Evolutionary conservation across 257 asterid genomes (phyloP), one percentile per base, ranked within the genome.

Genomic region (Nicotiana knightiana): DNA sequence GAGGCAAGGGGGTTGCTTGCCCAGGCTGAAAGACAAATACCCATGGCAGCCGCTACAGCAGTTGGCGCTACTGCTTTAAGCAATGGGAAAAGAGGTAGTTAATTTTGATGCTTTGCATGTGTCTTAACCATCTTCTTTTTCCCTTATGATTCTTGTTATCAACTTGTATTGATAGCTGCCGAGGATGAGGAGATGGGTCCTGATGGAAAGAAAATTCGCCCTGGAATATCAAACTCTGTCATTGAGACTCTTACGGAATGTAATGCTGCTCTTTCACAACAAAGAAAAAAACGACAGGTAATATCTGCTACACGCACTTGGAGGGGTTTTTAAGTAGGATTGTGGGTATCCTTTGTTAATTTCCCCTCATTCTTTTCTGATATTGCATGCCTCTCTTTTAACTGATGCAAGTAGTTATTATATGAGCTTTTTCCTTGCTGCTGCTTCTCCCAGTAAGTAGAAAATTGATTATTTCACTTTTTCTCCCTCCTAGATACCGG

Each of bases 31-130:
- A 88, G 98, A 86, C 97, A 92, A 85, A 87, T 94, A 66, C 97
- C 99, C 84, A 68, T 85, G 85, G 82, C 92, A 80, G 83, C 86
- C 24, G 86, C 88, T 55, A 71, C 86, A 24, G 87, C 90, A 67
- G 88, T 64, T 58, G 84, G 80, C 84, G 84, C 84, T 87, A 83
- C 90, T 83, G 62, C 96, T 64, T 66, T 92, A 67, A 92, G 91
- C 97, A 96, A 94, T 86, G 99, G 99, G 82, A 96, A 92, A 91
- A 90, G 98, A 92, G 99, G 99, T 96, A 88, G 75, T 81, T 83
- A 57, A 4, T 65, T 37, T 81, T 77, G 84, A 15, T 4, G 26
- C 70, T 18, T 63, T 46, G 53, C 51, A 51, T 53, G 81, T 10
- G 17, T 71, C 37, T 46, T n/a, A 77, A 30, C 35, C 62, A 51